Conservation (phyloP, 1,139 yeast species). For the Candida mesenterica region DNA sequence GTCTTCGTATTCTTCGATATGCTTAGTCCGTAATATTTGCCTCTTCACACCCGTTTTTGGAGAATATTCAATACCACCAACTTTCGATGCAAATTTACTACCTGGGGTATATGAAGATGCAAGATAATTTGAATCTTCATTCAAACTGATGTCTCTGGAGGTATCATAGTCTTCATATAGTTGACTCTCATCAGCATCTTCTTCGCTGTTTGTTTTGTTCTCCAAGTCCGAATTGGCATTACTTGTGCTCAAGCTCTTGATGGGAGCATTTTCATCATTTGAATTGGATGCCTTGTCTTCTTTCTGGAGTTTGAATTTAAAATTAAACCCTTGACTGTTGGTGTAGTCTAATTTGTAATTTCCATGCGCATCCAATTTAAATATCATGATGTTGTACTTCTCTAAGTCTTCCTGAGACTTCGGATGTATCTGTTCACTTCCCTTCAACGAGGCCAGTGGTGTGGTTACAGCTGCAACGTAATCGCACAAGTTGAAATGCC, state of each 20-base stretch:
- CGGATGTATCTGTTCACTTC: conserved; percentile 1
- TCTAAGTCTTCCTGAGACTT: not conserved
- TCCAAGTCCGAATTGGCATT: conserved; percentile 1
- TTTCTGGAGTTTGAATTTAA: conserved; percentile 23
- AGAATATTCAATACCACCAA: conserved; percentile 10
- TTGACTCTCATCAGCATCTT: conserved; percentile 3
- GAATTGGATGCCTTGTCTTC: too few species aligned
- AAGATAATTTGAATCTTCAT: conserved; percentile 3
- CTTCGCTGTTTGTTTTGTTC: conserved; percentile 1
- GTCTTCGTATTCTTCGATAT: conserved; percentile 12
- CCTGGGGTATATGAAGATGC: not conserved
- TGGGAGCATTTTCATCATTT: not conserved
- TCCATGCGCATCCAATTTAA: conserved; percentile 24
- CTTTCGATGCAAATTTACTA: conserved; percentile 2
- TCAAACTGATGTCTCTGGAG: conserved; percentile 8
- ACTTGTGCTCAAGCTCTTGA: not conserved
- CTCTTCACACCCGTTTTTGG: conserved; percentile 15
- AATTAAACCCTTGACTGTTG: conserved; percentile 36
- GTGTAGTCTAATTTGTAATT: conserved; percentile 30
- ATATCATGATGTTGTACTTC: conserved; percentile 27
- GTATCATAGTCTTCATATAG: conserved; percentile 9
- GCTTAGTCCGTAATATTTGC: conserved; percentile 7
- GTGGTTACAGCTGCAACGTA: conserved; percentile 12
- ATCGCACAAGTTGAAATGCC: conserved; percentile 79
- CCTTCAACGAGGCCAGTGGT: not conserved